A percentile compares a stretch with the other conserved stretches of the same genome.
Conservation (phyloP, 1,284 basidiomycete genomes). For the Trametes pubescens region DNA sequence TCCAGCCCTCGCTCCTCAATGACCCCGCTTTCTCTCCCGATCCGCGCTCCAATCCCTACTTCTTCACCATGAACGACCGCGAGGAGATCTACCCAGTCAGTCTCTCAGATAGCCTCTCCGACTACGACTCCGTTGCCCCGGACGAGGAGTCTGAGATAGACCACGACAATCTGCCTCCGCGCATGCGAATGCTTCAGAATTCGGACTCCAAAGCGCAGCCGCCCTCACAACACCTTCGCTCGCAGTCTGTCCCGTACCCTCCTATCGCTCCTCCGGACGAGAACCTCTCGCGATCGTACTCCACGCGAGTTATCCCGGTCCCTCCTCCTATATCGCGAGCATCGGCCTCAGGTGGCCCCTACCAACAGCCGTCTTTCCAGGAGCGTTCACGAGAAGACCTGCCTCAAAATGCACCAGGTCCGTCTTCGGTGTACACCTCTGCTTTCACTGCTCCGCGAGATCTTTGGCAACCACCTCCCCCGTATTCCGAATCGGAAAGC, state of each 20-base stretch:
- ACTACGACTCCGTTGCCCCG: conserved; percentile 26
- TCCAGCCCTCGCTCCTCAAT: conserved; percentile 32
- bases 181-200: conserved; percentile 26
- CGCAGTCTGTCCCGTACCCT: conserved; percentile 28
- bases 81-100: conserved; percentile 41
- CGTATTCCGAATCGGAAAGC: conserved; percentile 32
- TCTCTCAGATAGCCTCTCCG: conserved; percentile 29
- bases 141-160: conserved; percentile 31
- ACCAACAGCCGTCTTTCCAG: conserved; percentile 12
- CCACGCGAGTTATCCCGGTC: conserved; percentile 27
- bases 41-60: conserved; percentile 45
- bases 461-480: conserved; percentile 30
- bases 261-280: conserved; percentile 21
- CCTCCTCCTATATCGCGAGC: conserved; percentile 26
- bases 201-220: conserved; percentile 17
- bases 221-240: conserved; percentile 24
- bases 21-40: conserved; percentile 50
- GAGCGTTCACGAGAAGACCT: conserved; percentile 14
- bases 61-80: conserved; percentile 40
- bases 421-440: conserved; percentile 20
- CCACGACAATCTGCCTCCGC: conserved; percentile 29
- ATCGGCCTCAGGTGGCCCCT: conserved; percentile 17
- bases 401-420: not conserved
- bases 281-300: conserved; percentile 23
- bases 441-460: conserved; percentile 25